Evolutionary conservation across 331 rosid species (phyloP).

Genomic region (Rhamnella rubrinervis): DNA sequence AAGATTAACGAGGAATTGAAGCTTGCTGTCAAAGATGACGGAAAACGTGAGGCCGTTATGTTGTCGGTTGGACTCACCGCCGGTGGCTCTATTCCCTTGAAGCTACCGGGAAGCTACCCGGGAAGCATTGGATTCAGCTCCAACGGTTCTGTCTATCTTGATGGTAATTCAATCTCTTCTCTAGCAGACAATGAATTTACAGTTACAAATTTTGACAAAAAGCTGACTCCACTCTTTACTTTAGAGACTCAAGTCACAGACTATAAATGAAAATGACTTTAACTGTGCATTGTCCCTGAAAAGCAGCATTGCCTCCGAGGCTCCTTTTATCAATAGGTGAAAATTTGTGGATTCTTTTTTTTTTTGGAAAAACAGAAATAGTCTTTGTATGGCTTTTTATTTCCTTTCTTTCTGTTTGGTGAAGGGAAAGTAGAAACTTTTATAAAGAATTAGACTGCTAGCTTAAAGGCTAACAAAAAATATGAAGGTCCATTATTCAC

Average conservation of each 20-base stretch:
- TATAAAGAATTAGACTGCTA: slow-evolving; percentile 16
- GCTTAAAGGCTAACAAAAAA: slow-evolving; percentile 26
- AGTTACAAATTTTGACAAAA: not conserved
- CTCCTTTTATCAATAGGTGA: not conserved
- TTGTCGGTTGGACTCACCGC: slow-evolving; percentile 67
- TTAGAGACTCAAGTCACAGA: not conserved
- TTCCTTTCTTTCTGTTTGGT: slow-evolving; percentile 2
- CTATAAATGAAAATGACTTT: not conserved
- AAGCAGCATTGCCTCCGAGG: not conserved
- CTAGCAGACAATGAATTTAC: not conserved
- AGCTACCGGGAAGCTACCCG: slow-evolving; percentile 72
- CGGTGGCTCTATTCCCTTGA: slow-evolving; percentile 56
- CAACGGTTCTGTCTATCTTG: slow-evolving; percentile 81
- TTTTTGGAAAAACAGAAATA: not conserved
- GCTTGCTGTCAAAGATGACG: slow-evolving; percentile 31
- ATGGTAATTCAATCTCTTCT: slow-evolving; percentile 49
- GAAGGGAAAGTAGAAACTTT: slow-evolving; percentile 19
- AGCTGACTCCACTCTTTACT: not conserved
- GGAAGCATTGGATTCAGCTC: slow-evolving; percentile 95
- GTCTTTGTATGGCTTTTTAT: slow-evolving; percentile 8
- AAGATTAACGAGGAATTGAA: slow-evolving; percentile 52
- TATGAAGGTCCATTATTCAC: slow-evolving; percentile 2
- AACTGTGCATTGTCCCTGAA: slow-evolving; percentile 3
- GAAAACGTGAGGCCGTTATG: slow-evolving; percentile 40
- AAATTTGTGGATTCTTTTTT: not conserved